phyloP scores from a whole-genome alignment of 2,329 filamentous ascomycete species.

The Metarhizium anisopliae region DNA sequence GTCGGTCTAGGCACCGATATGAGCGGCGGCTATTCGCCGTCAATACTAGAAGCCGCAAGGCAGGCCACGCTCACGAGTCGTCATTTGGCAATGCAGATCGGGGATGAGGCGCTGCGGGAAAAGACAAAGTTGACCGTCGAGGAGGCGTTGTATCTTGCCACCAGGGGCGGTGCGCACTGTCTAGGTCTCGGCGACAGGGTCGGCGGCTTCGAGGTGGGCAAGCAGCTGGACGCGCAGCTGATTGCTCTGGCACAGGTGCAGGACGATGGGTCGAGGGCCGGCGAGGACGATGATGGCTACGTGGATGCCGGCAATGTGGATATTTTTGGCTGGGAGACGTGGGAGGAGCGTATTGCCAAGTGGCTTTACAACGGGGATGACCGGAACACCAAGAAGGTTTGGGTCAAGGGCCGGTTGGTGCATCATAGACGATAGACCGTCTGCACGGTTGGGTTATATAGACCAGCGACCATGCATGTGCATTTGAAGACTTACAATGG shows the following conservation, averaged over 20 bases:
- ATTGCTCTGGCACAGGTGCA: constrained; percentile 51
- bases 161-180: constrained; percentile 75
- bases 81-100: constrained; percentile 50
- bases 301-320: constrained; percentile 60
- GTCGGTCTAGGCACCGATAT: constrained; percentile 89
- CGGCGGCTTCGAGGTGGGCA: constrained; percentile 77
- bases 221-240: constrained; percentile 86
- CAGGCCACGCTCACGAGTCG: constrained; percentile 74
- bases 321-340: constrained; percentile 85
- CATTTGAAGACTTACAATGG: not conserved
- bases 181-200: constrained; percentile 64
- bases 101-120: constrained; percentile 28
- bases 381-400: constrained; percentile 78
- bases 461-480: not conserved
- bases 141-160: constrained; percentile 80
- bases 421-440: constrained; percentile 39
- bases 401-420: constrained; percentile 78
- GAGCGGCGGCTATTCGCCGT: constrained; percentile 75
- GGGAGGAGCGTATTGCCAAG: constrained; percentile 80
- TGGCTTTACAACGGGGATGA: constrained; percentile 95
- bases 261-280: constrained; percentile 19
- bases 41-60: constrained; percentile 72
- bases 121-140: constrained; percentile 66
- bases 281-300: constrained; percentile 12
- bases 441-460: not conserved